A percentile compares a stretch with the other conserved stretches of the same genome.
Evolutionary conservation across 2,329 filamentous ascomycete species (phyloP).

Genomic region (Colletotrichum endophyticum): DNA sequence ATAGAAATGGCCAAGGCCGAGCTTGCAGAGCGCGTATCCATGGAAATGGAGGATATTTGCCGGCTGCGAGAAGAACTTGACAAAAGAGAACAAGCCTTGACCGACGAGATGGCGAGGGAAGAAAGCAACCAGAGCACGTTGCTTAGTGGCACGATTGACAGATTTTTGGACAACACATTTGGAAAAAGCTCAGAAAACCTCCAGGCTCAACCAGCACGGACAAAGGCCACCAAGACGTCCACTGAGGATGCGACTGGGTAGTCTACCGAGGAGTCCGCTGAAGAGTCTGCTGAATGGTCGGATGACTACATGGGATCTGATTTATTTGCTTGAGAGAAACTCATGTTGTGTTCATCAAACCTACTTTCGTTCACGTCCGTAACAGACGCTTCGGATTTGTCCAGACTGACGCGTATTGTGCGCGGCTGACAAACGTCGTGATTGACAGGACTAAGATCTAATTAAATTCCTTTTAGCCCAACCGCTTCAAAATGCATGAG

Average conservation of each 20-base stretch:
- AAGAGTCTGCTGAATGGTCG: no score
- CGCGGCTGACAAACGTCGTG: accelerated
- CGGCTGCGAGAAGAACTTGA: not conserved
- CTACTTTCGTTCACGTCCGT: not conserved
- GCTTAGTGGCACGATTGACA: not conserved
- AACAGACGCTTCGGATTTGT: accelerated
- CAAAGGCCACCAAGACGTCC: no score
- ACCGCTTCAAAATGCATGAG: not conserved
- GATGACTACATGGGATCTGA: no score
- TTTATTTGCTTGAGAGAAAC: no score
- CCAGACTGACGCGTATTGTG: accelerated
- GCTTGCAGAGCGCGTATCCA: not conserved
- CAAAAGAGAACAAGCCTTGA: not conserved
- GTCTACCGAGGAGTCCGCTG: no score
- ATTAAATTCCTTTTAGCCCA: not conserved
- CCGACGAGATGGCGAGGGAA: not conserved
- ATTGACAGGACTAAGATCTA: accelerated
- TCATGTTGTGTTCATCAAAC: no score
- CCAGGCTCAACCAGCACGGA: no score
- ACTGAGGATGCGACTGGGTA: no score
- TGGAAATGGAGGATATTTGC: not conserved
- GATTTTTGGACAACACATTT: not conserved
- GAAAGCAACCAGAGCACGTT: not conserved
- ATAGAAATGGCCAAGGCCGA: not conserved
- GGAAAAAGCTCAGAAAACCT: not conserved